Evolutionary conservation across 257 asterid genomes (phyloP).

Genomic region (Lycium ferocissimum): DNA sequence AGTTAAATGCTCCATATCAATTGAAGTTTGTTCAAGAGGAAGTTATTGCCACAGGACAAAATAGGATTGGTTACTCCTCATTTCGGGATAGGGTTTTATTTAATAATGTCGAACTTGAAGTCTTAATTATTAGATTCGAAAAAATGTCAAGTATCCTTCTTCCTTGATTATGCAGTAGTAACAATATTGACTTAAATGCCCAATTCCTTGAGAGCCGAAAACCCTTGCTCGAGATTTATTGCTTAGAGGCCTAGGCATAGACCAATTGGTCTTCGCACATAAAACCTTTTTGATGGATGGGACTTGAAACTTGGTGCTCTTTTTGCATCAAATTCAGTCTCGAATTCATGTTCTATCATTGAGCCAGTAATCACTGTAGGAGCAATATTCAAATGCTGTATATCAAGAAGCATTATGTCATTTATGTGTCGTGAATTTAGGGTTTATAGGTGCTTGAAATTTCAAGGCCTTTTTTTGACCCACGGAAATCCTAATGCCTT

Average conservation of each 20-base stretch:
- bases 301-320: conserved; percentile 10
- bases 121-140: neutral
- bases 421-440: neutral
- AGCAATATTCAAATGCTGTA: neutral
- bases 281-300: neutral
- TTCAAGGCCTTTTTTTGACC: too few relatives aligned
- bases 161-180: neutral
- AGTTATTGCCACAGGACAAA: conserved; percentile 3
- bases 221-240: neutral
- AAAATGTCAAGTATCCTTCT: neutral
- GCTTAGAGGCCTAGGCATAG: neutral
- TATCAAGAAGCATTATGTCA: neutral
- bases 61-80: neutral
- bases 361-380: neutral
- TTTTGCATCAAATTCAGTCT: conserved; percentile 1
- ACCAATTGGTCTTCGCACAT: neutral
- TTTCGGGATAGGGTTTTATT: neutral
- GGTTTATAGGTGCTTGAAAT: too few relatives aligned
- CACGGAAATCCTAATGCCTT: too few relatives aligned
- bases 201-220: neutral
- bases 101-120: neutral
- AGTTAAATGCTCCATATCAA: neutral
- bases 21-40: neutral
- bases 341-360: neutral
- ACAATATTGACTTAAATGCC: neutral